Evolutionary conservation across 495 filamentous ascomycete species (phyloP).

Genomic region (Aspergillus ellipticus): DNA sequence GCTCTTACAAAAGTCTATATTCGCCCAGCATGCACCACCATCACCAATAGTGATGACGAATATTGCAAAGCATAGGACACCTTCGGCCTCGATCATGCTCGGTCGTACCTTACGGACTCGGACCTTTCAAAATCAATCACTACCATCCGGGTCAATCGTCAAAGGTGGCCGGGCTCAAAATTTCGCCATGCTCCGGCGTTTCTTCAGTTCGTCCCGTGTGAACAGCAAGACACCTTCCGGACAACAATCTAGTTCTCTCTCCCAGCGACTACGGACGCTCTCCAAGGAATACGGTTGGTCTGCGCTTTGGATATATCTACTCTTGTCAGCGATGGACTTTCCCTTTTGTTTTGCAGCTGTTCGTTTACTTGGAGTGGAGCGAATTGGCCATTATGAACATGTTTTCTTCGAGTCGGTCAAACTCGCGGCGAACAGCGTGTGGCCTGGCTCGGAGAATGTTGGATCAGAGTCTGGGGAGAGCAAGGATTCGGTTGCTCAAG

Average conservation of each 20-base stretch:
- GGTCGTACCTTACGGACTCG: conserved; percentile 8
- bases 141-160: not conserved
- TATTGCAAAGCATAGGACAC: not conserved
- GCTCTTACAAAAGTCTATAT: conserved; percentile 18
- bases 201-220: conserved; percentile 28
- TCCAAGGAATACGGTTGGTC: conserved; percentile 93
- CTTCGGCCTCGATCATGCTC: not conserved
- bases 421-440: conserved; percentile 24
- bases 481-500: conserved; percentile 21
- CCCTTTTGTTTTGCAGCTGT: conserved; percentile 93
- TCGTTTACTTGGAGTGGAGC: conserved; percentile 74
- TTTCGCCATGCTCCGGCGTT: conserved; percentile 16
- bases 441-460: conserved; percentile 19
- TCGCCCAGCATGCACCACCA: conserved; percentile 8
- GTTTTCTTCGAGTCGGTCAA: conserved; percentile 37
- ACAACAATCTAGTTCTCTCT: conserved; percentile 50
- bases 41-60: conserved; percentile 5
- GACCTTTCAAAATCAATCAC: not conserved
- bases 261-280: conserved; percentile 72
- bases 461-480: conserved; percentile 15
- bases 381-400: conserved; percentile 65
- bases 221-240: conserved; percentile 11
- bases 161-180: not conserved
- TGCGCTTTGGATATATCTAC: conserved; percentile 85
- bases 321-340: conserved; percentile 81